These are phyloP conservation scores for Coemansia sp. DNA, from an alignment of 192 early-diverging fungal genomes.

Conservation along the genomic window DNA sequence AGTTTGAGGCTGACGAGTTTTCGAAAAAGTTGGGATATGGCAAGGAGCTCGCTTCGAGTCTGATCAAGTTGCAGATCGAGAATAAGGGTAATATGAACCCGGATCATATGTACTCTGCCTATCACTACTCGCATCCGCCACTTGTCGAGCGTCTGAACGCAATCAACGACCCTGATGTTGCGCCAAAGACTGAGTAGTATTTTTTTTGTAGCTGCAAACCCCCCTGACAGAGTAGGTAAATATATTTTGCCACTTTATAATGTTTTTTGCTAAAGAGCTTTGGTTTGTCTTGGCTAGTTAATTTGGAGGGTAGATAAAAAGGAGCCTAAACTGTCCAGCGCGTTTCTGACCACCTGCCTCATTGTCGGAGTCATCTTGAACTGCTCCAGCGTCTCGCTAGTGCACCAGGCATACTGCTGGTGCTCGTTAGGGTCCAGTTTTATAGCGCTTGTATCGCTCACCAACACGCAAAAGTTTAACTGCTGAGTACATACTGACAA, in stretches of 20 bases:
- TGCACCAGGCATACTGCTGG: conserved; percentile 45
- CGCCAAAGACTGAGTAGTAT: conserved; percentile 53
- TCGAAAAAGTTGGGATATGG: conserved; percentile 85
- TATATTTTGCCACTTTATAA: too few relatives aligned
- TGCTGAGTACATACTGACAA: conserved; percentile 30
- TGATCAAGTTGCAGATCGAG: conserved; percentile 91
- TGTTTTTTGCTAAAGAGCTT: too few relatives aligned
- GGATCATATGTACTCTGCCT: conserved; percentile 88
- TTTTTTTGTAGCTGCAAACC: neutral
- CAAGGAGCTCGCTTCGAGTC: conserved; percentile 67
- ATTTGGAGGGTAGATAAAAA: neutral
- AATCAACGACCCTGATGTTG: conserved; percentile 55
- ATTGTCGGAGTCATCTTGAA: conserved; percentile 42
- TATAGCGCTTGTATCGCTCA: neutral
- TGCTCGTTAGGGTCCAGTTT: conserved; percentile 43
- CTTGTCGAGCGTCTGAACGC: conserved; percentile 85
- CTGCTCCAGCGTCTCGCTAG: conserved; percentile 25
- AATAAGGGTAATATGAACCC: conserved; percentile 88
- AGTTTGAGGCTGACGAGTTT: conserved; percentile 93
- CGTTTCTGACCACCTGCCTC: conserved; percentile 38
- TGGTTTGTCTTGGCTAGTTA: neutral
- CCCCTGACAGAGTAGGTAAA: neutral
- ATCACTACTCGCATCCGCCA: conserved; percentile 91
- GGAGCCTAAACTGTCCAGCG: conserved; percentile 18
- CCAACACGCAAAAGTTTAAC: conserved; percentile 48